Percentiles rank a stretch among this genome's conserved stretches.
Conservation (phyloP, 2,329 filamentous ascomycete genomes). For the Apiospora malaysiana region DNA sequence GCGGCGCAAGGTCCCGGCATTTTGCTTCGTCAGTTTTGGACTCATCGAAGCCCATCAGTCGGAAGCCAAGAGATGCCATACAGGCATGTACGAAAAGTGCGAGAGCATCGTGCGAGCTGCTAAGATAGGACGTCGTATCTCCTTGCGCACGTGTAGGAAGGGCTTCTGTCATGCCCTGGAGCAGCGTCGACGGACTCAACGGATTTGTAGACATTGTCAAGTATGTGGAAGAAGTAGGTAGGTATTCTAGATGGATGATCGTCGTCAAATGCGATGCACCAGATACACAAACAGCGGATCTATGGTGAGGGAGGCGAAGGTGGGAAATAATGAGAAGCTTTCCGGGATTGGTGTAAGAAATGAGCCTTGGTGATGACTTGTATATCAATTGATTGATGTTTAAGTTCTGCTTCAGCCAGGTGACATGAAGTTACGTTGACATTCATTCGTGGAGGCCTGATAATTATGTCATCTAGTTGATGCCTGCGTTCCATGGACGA, state of each 20-base stretch:
- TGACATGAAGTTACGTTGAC: neutral
- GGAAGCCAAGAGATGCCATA: constrained; percentile 81
- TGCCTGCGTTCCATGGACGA: neutral
- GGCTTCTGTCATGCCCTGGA: constrained; percentile 64
- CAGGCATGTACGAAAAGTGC: constrained; percentile 85
- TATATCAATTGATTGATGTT: neutral
- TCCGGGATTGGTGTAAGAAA: neutral
- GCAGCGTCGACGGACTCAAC: constrained; percentile 51
- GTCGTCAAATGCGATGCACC: neutral
- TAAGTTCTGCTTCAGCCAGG: neutral
- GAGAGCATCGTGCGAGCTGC: constrained; percentile 79
- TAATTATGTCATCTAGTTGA: neutral
- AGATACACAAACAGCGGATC: neutral
- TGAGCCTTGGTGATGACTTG: neutral
- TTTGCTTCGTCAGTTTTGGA: constrained; percentile 72
- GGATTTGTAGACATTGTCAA: constrained; percentile 40
- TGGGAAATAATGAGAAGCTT: neutral
- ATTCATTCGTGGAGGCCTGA: neutral
- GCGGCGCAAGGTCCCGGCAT: constrained; percentile 62
- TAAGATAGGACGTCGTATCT: constrained; percentile 66
- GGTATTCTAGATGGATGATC: neutral
- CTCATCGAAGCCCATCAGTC: constrained; percentile 82
- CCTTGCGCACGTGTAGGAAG: constrained; percentile 58
- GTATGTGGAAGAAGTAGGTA: neutral
- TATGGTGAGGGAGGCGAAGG: neutral